Percentiles rank a stretch among this genome's conserved stretches.
Evolutionary conservation across 257 asterid genomes (phyloP).

Genomic region (Mitragyna speciosa): DNA sequence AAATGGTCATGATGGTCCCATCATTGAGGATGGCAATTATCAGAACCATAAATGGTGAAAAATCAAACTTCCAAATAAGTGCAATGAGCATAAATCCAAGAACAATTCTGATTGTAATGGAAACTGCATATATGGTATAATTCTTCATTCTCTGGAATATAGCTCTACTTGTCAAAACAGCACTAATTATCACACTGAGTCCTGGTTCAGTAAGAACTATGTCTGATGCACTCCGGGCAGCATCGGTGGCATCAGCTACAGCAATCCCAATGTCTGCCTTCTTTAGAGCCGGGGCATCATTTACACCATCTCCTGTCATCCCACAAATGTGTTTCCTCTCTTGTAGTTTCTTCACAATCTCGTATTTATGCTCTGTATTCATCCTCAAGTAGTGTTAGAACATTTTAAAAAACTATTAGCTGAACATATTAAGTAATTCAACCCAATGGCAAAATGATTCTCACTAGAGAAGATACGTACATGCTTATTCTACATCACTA

Average conservation of each 20-base stretch:
- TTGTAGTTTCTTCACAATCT: slow-evolving; percentile 48
- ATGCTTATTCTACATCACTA: background rate
- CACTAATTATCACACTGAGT: slow-evolving; percentile 46
- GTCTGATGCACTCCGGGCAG: slow-evolving; percentile 54
- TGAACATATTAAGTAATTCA: background rate
- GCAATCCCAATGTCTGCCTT: slow-evolving; percentile 56
- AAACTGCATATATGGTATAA: slow-evolving; percentile 54
- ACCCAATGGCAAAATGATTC: background rate
- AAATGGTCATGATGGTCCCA: slow-evolving; percentile 65
- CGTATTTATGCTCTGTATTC: slow-evolving; percentile 46
- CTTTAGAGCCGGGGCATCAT: slow-evolving; percentile 52
- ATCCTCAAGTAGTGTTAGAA: background rate
- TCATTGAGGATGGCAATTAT: slow-evolving; percentile 59
- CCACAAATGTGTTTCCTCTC: slow-evolving; percentile 52
- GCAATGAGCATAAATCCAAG: slow-evolving; percentile 57
- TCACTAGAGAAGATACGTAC: background rate
- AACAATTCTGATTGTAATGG: slow-evolving; percentile 52
- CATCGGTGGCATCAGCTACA: slow-evolving; percentile 55
- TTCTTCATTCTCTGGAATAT: slow-evolving; percentile 58
- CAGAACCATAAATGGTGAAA: slow-evolving; percentile 62
- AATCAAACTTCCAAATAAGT: slow-evolving; percentile 58
- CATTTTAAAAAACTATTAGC: background rate
- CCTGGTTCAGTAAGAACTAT: slow-evolving; percentile 49
- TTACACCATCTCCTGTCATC: slow-evolving; percentile 59
- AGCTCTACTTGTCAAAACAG: slow-evolving; percentile 49